Evolutionary conservation across 164 flowering plant species (phyloP).

Genomic region (Vitis amurensis): DNA sequence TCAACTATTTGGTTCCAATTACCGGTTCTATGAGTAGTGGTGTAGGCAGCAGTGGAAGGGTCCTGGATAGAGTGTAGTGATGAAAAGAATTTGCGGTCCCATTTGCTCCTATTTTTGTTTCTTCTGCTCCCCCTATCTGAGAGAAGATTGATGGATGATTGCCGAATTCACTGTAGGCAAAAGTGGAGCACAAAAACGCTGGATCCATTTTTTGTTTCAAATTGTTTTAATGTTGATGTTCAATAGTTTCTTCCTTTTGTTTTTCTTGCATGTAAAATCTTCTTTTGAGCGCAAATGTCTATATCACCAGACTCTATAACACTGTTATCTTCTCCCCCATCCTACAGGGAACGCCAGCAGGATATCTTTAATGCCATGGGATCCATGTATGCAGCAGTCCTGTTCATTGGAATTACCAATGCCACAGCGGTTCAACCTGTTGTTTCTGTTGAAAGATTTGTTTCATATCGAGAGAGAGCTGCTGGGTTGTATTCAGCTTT

Average conservation of each 20-base stretch:
- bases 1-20: too few species aligned
- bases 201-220: too few species aligned
- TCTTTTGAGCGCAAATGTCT: neutral
- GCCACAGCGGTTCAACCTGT: conserved; percentile 92
- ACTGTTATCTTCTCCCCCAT: neutral
- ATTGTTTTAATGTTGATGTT: too few species aligned
- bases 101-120: too few species aligned
- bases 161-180: too few species aligned
- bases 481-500: conserved; percentile 96
- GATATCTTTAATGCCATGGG: conserved; percentile 93
- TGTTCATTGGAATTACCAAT: conserved; percentile 91
- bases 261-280: neutral
- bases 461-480: conserved; percentile 95
- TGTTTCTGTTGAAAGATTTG: conserved; percentile 92
- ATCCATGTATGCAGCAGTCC: conserved; percentile 88
- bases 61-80: too few species aligned
- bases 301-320: neutral
- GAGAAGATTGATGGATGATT: too few species aligned
- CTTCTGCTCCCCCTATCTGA: too few species aligned
- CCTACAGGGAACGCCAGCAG: conserved; percentile 75
- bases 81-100: too few species aligned
- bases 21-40: too few species aligned
- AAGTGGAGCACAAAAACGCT: too few species aligned
- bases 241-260: neutral
- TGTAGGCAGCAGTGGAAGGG: too few species aligned